Percentiles rank a stretch among this genome's conserved stretches.
Conservation (phyloP, 208 protist genomes). For the Acanthamoeba castellanii region DNA sequence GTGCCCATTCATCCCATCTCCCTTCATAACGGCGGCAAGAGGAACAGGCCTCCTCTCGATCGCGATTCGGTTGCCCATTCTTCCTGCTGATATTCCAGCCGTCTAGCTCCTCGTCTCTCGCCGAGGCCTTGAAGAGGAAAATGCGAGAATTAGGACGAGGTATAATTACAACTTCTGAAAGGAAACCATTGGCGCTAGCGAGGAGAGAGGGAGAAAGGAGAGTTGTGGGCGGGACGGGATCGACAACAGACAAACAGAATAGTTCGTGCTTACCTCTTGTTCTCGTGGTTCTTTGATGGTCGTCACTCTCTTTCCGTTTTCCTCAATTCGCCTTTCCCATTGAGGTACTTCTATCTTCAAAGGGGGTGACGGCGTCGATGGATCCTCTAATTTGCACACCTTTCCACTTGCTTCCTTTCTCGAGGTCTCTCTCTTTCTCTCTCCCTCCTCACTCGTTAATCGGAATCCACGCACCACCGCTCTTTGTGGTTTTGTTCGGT, state of each 20-base stretch:
- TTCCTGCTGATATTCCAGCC: background rate
- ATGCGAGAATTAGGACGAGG: too few species aligned
- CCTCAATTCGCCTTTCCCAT: background rate
- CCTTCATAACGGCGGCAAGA: background rate
- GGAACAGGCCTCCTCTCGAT: conserved; percentile 50
- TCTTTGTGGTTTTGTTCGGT: background rate
- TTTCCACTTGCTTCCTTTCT: background rate
- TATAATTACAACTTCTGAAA: too few species aligned
- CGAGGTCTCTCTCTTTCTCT: too few species aligned
- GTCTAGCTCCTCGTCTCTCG: background rate
- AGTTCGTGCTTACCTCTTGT: background rate
- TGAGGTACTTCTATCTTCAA: background rate
- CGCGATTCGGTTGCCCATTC: conserved; percentile 69
- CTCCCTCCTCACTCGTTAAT: background rate
- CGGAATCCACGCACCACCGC: too few species aligned
- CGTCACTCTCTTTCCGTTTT: background rate
- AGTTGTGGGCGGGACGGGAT: background rate
- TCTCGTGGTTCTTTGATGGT: background rate
- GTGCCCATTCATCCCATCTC: background rate
- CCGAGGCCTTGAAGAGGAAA: background rate
- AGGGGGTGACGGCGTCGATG: background rate
- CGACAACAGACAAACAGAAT: background rate
- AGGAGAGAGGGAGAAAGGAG: background rate
- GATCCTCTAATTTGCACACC: background rate
- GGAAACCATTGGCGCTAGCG: too few species aligned